Base-by-base conservation (phyloP, 192 early-diverging fungal species). In the Pecoramyces ruminantium region DNA sequence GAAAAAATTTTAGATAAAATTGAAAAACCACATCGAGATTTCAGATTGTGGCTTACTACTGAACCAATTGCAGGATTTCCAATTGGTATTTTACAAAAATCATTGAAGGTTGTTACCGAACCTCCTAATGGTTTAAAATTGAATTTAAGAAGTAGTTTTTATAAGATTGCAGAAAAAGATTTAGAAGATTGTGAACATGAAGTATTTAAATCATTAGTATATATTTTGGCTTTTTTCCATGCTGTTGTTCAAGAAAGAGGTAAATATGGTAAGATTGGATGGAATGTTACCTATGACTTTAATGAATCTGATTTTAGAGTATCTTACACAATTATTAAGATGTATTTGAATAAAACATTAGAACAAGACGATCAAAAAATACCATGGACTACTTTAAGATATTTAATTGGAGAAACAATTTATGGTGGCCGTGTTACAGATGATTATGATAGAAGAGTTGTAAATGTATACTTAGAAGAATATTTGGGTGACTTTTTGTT, bases 281-380 rank as follows among this genome's bases (percentile, higher is more conserved):
- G 90, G 90, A 90, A 88, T 82, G 90, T 91, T 77, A 87, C 86
- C 78, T 91, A 91, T 83, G 89, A 91, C 77, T 91, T 91, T 81
- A 91, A 91, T 82, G 90, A 91, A 81, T 88, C 87, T 18, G 90
- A 91, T 79, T 91, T 91, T 82, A 80, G 90, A 77, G 90, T 91
- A 13, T 82, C 81, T 30, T 80, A 86, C 51, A 88, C 89, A 12
- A 91, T 91, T 80, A 82, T 91, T 17, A 78, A 84, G 67, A 91
- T 89, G 11, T 91, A 91, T 79, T 81, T 91, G 38, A 88, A 91
- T 84, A 91, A 91, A 78, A 88, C 90, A 18, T 86, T 87, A 25
- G 38, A 51, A n/a, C 79, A 84, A 13, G 83, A 86, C 29, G 88
- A 88, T 30, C 85, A 84, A 30, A 91, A 90, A 79, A 88, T 91